These are phyloP conservation scores for Penicillium sp. DNA, from an alignment of 2,329 filamentous ascomycete genomes.

Conservation along the genomic window DNA sequence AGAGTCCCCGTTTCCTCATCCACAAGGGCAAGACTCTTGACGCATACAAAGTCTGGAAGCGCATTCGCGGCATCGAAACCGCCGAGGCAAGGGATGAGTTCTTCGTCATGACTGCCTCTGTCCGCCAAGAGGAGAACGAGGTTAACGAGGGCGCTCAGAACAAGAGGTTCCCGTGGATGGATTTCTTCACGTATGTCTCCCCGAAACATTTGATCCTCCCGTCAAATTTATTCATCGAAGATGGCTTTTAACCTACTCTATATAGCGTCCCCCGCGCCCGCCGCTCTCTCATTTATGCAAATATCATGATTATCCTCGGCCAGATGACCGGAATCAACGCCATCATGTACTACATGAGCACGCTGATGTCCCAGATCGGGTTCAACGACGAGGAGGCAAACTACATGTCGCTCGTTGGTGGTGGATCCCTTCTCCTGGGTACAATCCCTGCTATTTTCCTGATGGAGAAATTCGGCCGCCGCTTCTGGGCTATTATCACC, in stretches of 20 bases:
- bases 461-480: conserved; percentile 74
- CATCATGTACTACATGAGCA: conserved; percentile 74
- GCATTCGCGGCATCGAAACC: conserved; percentile 66
- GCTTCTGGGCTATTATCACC: conserved; percentile 76
- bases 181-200: conserved; percentile 64
- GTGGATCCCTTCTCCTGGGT: conserved; percentile 68
- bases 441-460: conserved; percentile 71
- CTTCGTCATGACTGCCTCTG: conserved; percentile 59
- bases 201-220: neutral
- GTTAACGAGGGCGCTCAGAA: conserved; percentile 8
- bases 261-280: conserved; percentile 63
- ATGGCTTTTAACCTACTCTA: neutral
- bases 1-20: conserved; percentile 71
- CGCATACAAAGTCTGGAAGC: conserved; percentile 73
- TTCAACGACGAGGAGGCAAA: conserved; percentile 66
- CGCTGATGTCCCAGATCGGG: conserved; percentile 70
- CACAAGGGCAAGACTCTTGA: conserved; percentile 66
- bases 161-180: conserved; percentile 66
- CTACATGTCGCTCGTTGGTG: conserved; percentile 77
- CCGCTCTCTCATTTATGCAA: conserved; percentile 69
- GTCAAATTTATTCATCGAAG: neutral
- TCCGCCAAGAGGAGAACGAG: conserved; percentile 53
- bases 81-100: conserved; percentile 70
- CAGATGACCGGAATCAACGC: conserved; percentile 74
- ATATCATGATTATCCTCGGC: conserved; percentile 71